Evolutionary conservation across 1,284 basidiomycete genomes (phyloP).

Genomic region (Marasmius oreades): DNA sequence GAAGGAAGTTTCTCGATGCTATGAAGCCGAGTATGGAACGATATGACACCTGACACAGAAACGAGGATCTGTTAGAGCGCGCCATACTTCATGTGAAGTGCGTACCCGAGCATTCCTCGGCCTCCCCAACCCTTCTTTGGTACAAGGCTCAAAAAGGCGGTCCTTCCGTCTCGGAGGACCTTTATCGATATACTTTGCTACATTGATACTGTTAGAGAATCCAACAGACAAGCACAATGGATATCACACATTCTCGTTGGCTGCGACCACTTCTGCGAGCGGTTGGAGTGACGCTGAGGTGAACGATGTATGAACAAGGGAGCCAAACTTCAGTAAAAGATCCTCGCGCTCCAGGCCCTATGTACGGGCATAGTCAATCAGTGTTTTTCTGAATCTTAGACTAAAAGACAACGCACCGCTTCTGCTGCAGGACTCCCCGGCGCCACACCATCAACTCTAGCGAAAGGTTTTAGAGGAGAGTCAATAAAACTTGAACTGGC

Average conservation of each 20-base stretch:
- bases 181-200: slow-evolving; percentile 39
- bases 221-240: not conserved
- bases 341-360: slow-evolving; percentile 74
- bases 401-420: slow-evolving; percentile 66
- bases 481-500: slow-evolving; percentile 7
- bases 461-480: slow-evolving; percentile 55
- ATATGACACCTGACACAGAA: slow-evolving; percentile 62
- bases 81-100: not conserved
- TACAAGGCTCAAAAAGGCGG: slow-evolving; percentile 31
- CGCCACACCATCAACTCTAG: slow-evolving; percentile 75
- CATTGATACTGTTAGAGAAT: slow-evolving; percentile 2
- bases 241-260: slow-evolving; percentile 68
- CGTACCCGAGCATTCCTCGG: slow-evolving; percentile 78
- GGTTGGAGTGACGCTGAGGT: slow-evolving; percentile 56
- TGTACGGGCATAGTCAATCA: too few species aligned
- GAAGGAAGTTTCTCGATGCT: not conserved
- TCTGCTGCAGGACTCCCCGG: slow-evolving; percentile 74
- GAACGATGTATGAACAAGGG: slow-evolving; percentile 52
- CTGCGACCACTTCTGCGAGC: slow-evolving; percentile 66
- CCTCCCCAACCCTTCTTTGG: slow-evolving; percentile 57
- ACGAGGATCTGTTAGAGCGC: slow-evolving; percentile 5
- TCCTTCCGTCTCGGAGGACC: slow-evolving; percentile 33
- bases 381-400: too few species aligned
- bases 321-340: slow-evolving; percentile 71
- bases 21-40: slow-evolving; percentile 45